phyloP scores from a whole-genome alignment of 176 grass and related monocot species.

The Musa beccarii region DNA sequence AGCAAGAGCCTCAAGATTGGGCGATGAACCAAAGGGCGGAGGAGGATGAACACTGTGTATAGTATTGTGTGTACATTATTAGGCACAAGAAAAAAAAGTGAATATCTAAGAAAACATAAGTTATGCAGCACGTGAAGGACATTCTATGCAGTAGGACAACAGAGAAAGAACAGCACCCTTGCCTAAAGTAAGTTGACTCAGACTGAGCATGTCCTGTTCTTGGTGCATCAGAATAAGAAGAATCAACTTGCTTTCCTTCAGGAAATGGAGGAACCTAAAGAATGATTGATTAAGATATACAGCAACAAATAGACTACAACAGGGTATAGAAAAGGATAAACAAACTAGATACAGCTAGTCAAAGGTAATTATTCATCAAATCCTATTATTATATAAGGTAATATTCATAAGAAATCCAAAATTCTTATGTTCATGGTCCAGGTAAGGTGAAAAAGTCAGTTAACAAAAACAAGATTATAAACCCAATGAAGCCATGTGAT shows the following conservation, averaged over 20 bases:
- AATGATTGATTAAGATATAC: constrained; percentile 1
- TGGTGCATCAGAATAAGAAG: constrained; percentile 10
- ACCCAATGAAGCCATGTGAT: too few relatives aligned
- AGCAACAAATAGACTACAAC: background rate
- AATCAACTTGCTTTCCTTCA: constrained; percentile 22
- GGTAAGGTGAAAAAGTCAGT: background rate
- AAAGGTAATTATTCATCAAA: background rate
- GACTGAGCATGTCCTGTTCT: constrained; percentile 2
- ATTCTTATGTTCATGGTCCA: background rate
- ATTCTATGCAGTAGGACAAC: background rate
- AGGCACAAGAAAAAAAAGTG: background rate
- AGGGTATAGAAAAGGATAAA: background rate
- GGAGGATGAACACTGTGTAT: constrained; percentile 41
- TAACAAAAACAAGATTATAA: too few relatives aligned
- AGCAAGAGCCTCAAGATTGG: constrained; percentile 51
- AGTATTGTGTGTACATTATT: background rate
- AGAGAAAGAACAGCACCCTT: constrained; percentile 23
- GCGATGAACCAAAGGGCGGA: constrained; percentile 51
- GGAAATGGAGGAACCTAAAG: constrained; percentile 33
- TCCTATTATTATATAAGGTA: background rate
- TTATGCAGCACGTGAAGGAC: background rate
- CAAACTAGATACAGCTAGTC: background rate
- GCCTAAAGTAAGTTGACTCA: constrained; percentile 15
- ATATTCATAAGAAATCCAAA: background rate
- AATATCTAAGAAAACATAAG: background rate